Conservation (phyloP, 2,329 filamentous ascomycete genomes). For the Gnomoniopsis smithogilvyi region DNA sequence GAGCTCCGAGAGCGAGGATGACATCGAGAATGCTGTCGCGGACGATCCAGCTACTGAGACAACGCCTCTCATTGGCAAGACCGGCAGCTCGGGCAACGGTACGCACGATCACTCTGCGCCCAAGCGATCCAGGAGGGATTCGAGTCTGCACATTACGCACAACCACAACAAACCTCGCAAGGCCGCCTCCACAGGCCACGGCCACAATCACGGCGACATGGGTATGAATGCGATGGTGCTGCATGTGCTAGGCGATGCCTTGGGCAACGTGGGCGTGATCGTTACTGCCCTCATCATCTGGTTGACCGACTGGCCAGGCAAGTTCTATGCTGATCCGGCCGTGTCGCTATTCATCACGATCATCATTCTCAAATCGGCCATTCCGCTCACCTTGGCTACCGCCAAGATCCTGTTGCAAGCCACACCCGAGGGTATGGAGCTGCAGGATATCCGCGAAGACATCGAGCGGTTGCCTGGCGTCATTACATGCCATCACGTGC, state of each 20-base stretch:
- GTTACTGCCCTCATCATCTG: slow-evolving; percentile 83
- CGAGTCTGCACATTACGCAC: slow-evolving; percentile 65
- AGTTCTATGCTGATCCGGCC: slow-evolving; percentile 84
- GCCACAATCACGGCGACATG: slow-evolving; percentile 82
- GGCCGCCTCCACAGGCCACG: slow-evolving; percentile 57
- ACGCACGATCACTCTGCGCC: slow-evolving; percentile 26
- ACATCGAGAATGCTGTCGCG: slow-evolving; percentile 17
- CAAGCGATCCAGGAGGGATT: slow-evolving; percentile 41
- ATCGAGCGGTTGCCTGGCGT: slow-evolving; percentile 83
- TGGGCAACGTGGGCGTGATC: slow-evolving; percentile 86
- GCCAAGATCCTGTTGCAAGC: slow-evolving; percentile 91
- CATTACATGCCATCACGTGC: slow-evolving; percentile 88
- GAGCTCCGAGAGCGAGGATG: slow-evolving; percentile 15
- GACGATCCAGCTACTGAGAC: slow-evolving; percentile 33
- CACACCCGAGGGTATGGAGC: slow-evolving; percentile 81
- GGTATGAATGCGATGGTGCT: slow-evolving; percentile 89
- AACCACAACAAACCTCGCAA: slow-evolving; percentile 77
- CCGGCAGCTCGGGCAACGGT: slow-evolving; percentile 23
- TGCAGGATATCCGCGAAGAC: slow-evolving; percentile 89
- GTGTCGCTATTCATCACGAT: slow-evolving; percentile 93
- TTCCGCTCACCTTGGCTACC: slow-evolving; percentile 76
- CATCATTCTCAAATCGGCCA: slow-evolving; percentile 69
- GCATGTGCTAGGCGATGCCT: slow-evolving; percentile 76
- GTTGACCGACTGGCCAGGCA: slow-evolving; percentile 77
- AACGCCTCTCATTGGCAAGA: slow-evolving; percentile 33